These are phyloP conservation scores for Sesbania bispinosa DNA, from an alignment of 306 rosid species.

Conservation along the genomic window DNA sequence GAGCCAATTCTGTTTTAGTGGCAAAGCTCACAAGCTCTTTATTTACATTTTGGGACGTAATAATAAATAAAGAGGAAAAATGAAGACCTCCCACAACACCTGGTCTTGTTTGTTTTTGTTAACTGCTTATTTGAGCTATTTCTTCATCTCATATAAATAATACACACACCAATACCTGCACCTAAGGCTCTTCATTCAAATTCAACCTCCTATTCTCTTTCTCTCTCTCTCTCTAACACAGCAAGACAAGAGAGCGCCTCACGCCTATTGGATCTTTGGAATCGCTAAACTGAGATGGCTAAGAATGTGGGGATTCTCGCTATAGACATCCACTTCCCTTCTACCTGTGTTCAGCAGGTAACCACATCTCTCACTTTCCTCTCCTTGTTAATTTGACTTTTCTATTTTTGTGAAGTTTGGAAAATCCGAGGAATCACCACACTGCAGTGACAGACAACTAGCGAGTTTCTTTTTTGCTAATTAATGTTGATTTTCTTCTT, in stretches of 20 bases:
- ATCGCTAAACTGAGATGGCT: slow-evolving; percentile 4
- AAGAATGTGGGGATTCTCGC: slow-evolving; percentile 88
- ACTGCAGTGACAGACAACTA: neutral
- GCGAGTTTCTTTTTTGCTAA: neutral
- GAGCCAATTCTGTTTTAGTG: neutral
- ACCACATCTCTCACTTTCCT: neutral
- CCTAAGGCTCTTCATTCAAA: slow-evolving; percentile 15
- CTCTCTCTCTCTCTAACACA: neutral
- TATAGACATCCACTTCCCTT: slow-evolving; percentile 84
- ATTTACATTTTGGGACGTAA: neutral
- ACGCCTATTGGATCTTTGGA: neutral
- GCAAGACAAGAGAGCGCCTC: too few relatives aligned
- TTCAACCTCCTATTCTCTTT: neutral
- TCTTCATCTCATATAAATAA: neutral
- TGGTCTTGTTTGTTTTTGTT: neutral
- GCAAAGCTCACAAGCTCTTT: neutral
- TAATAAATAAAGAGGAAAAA: neutral
- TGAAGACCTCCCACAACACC: neutral
- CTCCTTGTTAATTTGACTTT: neutral
- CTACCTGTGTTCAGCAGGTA: slow-evolving; percentile 80
- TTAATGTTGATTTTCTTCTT: neutral
- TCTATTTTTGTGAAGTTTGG: neutral
- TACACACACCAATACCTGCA: neutral
- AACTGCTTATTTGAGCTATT: neutral
- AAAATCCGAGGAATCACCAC: neutral